These are phyloP conservation scores for Colletotrichum tropicale DNA, from an alignment of 2,329 filamentous ascomycete species.

Conservation along the genomic window DNA sequence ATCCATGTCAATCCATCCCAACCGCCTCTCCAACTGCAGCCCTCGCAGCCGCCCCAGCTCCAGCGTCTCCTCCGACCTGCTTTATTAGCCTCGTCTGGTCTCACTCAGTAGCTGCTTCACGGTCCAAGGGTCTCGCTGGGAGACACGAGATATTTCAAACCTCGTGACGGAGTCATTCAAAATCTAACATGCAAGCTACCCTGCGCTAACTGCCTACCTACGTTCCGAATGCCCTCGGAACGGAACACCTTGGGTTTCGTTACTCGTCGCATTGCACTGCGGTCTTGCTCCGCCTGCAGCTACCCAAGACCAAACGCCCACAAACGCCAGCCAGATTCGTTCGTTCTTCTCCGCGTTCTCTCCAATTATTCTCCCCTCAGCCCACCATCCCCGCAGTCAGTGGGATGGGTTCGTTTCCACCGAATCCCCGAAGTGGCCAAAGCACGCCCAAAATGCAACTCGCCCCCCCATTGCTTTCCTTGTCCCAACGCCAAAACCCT, in stretches of 20 bases:
- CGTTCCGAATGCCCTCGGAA: neutral
- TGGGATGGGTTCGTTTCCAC: neutral
- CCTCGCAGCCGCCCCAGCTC: neutral
- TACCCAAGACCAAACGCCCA: neutral
- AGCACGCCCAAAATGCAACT: neutral
- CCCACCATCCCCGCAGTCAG: neutral
- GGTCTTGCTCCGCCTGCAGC: neutral
- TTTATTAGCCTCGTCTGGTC: neutral
- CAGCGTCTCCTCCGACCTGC: neutral
- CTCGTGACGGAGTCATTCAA: neutral
- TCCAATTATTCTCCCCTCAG: neutral
- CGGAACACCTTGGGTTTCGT: neutral
- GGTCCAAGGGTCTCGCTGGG: neutral
- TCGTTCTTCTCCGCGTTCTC: neutral
- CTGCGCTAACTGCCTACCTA: neutral
- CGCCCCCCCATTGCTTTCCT: neutral
- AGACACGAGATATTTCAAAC: neutral
- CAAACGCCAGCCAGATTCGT: neutral
- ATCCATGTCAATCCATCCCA: neutral
- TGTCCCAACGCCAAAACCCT: neutral
- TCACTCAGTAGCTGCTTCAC: neutral
- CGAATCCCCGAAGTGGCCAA: conserved; percentile 1
- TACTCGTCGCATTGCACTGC: neutral
- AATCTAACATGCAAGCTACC: neutral
- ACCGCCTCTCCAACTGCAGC: neutral